Evolutionary conservation across 1,139 yeast species (phyloP).

Genomic region (Pichia norvegensis): DNA sequence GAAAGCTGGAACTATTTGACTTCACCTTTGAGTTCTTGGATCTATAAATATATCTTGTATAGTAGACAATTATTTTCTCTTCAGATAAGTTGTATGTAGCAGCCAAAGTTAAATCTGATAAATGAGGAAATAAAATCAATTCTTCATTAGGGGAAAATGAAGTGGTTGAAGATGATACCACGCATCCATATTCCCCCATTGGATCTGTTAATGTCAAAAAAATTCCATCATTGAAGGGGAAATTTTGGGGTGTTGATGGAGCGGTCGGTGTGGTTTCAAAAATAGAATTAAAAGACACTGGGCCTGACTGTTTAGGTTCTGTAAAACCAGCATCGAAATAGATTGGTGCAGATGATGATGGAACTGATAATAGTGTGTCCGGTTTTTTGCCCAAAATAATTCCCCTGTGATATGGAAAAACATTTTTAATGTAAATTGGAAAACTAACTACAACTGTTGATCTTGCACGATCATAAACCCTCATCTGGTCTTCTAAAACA

Average conservation of each 20-base stretch:
- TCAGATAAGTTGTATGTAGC: constrained; percentile 47
- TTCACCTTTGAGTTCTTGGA: constrained; percentile 13
- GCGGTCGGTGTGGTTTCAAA: neutral
- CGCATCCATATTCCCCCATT: constrained; percentile 55
- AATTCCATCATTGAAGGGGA: constrained; percentile 19
- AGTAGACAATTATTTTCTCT: constrained; percentile 40
- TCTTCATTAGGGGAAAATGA: constrained; percentile 54
- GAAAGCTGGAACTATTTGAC: constrained; percentile 11
- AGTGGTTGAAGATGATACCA: constrained; percentile 64
- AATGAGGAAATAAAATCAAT: constrained; percentile 43
- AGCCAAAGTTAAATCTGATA: constrained; percentile 35
- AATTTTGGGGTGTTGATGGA: constrained; percentile 9
- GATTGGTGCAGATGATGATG: neutral
- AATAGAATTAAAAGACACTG: neutral
- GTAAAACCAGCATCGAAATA: neutral
- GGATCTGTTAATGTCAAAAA: constrained; percentile 66
- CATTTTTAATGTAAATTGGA: constrained; percentile 53
- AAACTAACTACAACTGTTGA: constrained; percentile 50
- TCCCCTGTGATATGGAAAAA: constrained; percentile 57
- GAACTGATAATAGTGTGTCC: constrained; percentile 11
- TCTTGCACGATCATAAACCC: constrained; percentile 54
- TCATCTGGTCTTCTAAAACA: constrained; percentile 42
- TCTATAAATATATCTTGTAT: constrained; percentile 37
- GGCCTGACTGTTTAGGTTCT: constrained; percentile 3
- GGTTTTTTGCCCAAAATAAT: constrained; percentile 28